These are phyloP conservation scores for Agaricus sinodeliciosus DNA, from an alignment of 768 basidiomycete genomes.

Conservation along the genomic window DNA sequence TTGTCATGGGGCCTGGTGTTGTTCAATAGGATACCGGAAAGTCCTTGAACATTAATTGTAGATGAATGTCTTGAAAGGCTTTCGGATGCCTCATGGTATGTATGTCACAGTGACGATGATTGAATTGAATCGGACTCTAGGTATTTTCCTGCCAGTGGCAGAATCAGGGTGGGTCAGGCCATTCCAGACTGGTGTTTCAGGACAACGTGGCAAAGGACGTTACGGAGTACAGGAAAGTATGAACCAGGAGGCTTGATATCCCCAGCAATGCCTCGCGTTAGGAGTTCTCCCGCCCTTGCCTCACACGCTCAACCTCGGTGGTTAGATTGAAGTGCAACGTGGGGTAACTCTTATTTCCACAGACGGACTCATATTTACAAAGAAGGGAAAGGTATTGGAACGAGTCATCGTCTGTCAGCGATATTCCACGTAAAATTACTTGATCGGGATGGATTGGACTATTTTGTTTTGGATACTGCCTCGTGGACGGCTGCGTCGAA, in stretches of 20 bases:
- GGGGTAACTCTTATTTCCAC: too few relatives aligned
- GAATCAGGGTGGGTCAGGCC: background rate
- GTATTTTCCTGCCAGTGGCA: background rate
- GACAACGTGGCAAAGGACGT: background rate
- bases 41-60: too few relatives aligned
- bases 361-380: background rate
- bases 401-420: conserved; percentile 7
- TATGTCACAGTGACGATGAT: too few relatives aligned
- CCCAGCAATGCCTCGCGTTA: conserved; percentile 3
- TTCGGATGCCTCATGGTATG: too few relatives aligned
- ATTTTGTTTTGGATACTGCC: conserved; percentile 6
- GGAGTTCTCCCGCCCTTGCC: conserved; percentile 4
- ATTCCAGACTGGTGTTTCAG: background rate
- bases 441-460: background rate
- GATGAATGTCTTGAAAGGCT: too few relatives aligned
- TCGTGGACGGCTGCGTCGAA: conserved; percentile 8
- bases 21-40: too few relatives aligned
- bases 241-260: background rate
- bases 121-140: too few relatives aligned
- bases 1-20: background rate
- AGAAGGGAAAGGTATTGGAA: background rate
- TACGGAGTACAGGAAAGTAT: background rate
- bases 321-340: too few relatives aligned
- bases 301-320: background rate
- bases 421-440: conserved; percentile 6